Evolutionary conservation across 805 yeast genomes (phyloP).

Genomic region (Candida rishiriensis): DNA sequence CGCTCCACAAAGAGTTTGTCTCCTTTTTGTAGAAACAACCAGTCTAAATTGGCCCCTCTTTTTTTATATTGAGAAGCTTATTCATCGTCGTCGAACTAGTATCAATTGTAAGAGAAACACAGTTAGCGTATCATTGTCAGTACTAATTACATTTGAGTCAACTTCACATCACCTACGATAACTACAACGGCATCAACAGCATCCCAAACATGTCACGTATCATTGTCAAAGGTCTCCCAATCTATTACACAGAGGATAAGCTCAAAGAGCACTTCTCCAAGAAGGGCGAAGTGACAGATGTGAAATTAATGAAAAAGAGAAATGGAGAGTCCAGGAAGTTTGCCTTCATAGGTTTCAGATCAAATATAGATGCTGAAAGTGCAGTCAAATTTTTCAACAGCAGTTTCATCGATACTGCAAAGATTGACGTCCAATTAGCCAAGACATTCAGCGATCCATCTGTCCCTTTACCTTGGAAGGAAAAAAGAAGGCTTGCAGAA

Average conservation of each 20-base stretch:
- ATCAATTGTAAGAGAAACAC: too few species aligned
- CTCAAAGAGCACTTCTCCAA: slow-evolving; percentile 58
- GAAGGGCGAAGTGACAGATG: slow-evolving; percentile 73
- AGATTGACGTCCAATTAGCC: slow-evolving; percentile 75
- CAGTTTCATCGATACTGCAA: slow-evolving; percentile 79
- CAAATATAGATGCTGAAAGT: slow-evolving; percentile 65
- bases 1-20: neutral
- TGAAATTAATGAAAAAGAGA: slow-evolving; percentile 72
- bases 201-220: slow-evolving; percentile 64
- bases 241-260: slow-evolving; percentile 69
- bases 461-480: slow-evolving; percentile 65
- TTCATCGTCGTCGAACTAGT: too few species aligned
- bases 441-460: slow-evolving; percentile 80
- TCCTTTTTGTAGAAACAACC: neutral
- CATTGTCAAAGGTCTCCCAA: slow-evolving; percentile 86
- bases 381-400: slow-evolving; percentile 75
- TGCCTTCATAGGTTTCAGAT: slow-evolving; percentile 85
- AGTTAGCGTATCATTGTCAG: too few species aligned
- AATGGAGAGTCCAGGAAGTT: slow-evolving; percentile 88
- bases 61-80: too few species aligned
- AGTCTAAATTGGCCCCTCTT: too few species aligned
- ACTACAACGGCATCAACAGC: too few species aligned
- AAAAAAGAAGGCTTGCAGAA: slow-evolving; percentile 46
- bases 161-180: too few species aligned
- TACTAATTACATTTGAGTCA: too few species aligned